Evolutionary conservation across 192 early-diverging fungal genomes (phyloP), one percentile per base, ranked within the genome.

Genomic region (Coemansia sp.): DNA sequence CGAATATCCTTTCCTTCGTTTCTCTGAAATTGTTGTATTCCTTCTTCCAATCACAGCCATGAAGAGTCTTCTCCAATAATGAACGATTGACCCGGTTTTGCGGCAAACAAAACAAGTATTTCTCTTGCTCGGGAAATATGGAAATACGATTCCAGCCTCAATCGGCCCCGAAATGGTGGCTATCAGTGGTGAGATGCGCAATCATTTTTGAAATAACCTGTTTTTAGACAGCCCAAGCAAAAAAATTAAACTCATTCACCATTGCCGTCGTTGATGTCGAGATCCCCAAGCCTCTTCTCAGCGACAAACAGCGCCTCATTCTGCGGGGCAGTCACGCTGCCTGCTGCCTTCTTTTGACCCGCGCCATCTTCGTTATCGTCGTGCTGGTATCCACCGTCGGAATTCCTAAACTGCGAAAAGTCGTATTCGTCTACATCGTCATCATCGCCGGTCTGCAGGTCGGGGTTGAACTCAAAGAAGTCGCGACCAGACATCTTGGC

Each of bases 401-500:
- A 84, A 55, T 90, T 83, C 37, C 86, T 84, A 55, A 92, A 94
- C 55, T 85, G 83, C n/a, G 87, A 70, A 64, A 90, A 78, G 68
- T 91, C 92, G 60, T 95, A 91, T n/a, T 83, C 84, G 37, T 87
- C 91, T 56, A 84, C 91, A 34, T 87, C 88, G 25, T 92, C 94
- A 20, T 89, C 91, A 25, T 84, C 83, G 23, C 82, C 86, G 5
- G 81, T 78, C 41, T 89, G 91, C 78, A 87, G 84, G 27, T 94
- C 90, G 17, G 95, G 95, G 79, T 98, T 98, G 81, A 98, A 99
- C 62, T 95, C 92, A 81, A 99, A 99, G 70, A 94, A 83, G 75
- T 99, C 95, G 60, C 90, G 89, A 61, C 97, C 97, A 50, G 94
- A 97, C 91, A 99, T 94, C 41, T 92, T 93, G 57, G 85, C 79